Conservation (phyloP, 352 stramenopile species). For the Phytopythium ostracodes region DNA sequence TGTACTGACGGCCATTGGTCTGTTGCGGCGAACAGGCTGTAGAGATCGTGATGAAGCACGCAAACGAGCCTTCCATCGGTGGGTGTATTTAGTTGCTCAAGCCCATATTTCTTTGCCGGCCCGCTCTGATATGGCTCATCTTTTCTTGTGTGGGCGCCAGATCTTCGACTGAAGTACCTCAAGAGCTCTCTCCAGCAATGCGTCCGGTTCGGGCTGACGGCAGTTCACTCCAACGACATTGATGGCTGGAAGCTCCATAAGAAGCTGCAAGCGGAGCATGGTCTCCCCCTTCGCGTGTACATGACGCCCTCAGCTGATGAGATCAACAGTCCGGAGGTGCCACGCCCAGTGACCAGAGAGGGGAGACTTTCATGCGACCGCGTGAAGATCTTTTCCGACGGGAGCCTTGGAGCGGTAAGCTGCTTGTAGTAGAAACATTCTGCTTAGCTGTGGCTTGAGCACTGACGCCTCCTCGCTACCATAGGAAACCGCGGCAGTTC, state of each 20-base stretch:
- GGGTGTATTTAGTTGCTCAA: not conserved
- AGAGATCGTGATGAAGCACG: constrained; percentile 66
- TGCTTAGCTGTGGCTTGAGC: not conserved
- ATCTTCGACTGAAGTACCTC: constrained; percentile 59
- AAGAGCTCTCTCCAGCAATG: constrained; percentile 57
- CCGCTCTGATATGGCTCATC: not conserved
- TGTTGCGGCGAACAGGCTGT: constrained; percentile 36
- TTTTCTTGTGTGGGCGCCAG: constrained; percentile 14
- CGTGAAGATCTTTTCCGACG: constrained; percentile 89
- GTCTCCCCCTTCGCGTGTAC: constrained; percentile 74
- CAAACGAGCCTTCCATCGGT: constrained; percentile 65
- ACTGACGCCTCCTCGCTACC: not conserved
- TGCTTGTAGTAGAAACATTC: not conserved
- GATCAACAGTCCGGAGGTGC: constrained; percentile 35
- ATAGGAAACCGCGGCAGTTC: constrained; percentile 83
- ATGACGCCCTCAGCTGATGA: constrained; percentile 72
- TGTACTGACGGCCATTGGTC: not conserved
- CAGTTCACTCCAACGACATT: constrained; percentile 85
- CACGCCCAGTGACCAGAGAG: constrained; percentile 30
- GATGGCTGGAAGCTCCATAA: constrained; percentile 77
- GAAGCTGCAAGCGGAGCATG: constrained; percentile 50
- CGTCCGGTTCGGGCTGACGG: constrained; percentile 73
- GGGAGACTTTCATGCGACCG: constrained; percentile 76
- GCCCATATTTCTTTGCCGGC: not conserved
- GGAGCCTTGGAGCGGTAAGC: constrained; percentile 79